Base-by-base conservation (phyloP, 148 eudicot genomes). In the Mesembryanthemum crystallinum region DNA sequence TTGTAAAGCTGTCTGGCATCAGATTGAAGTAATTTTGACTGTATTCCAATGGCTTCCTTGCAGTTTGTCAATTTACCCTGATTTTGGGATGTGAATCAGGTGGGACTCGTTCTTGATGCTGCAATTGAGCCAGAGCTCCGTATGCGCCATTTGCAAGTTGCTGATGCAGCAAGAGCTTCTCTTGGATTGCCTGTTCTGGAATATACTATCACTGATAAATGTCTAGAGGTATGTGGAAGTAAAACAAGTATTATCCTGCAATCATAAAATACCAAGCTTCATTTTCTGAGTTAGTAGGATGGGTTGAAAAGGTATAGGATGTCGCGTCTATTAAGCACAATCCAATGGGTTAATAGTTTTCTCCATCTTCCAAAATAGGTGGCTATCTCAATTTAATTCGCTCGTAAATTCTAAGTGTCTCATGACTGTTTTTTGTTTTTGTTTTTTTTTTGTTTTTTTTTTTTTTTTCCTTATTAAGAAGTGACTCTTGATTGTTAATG, bases 101-200 rank as follows among this genome's bases (percentile, higher is more conserved):
- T 94, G 64, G 97, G 97, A 72, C 77, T 94, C 75, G 93, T 94
- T 88, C 84, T 92, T 77, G 98, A 94, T 88, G 90, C 91, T 82
- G 98, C 89, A 67, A 94, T 94, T 55, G 97, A 94, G 79, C 78
- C 85, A 73, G 92, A 90, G 63, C 97, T 92, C 71, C 86, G 76
- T 21, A 43, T 83, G 75, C 92, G 92, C 66, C 98, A 94, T 80
- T 76, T 94, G 61, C 98, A 92, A 82, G 98, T 87, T 77, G 93
- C 89, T 74, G 98, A 94, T 86, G 98, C 98, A 37, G 73, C 85
- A 70, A 84, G 94, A 80, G 97, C 98, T 89, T 94, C 98, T 45
- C 93, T 94, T 82, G 98, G 97, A 76, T 81, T 94, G 88, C 98
- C 98, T 23, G 84, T 94, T 64, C 75, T 92, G 20, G 92, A 92